These are phyloP conservation scores for Pyrenochaeta sp. DNA, from an alignment of 2,329 filamentous ascomycete genomes.

Conservation along the genomic window DNA sequence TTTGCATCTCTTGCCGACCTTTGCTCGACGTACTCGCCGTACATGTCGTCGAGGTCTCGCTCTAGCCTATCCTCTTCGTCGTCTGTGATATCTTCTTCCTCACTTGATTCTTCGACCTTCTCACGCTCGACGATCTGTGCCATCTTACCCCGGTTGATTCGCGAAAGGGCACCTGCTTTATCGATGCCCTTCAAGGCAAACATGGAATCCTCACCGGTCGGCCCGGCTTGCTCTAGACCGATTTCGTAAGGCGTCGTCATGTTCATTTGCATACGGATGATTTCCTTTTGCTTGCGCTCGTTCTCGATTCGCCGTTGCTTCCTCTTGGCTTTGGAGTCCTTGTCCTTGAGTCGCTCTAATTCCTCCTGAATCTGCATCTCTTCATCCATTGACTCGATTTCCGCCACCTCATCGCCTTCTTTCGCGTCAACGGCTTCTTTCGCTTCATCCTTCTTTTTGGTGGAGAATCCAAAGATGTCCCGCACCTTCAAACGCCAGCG, in stretches of 20 bases:
- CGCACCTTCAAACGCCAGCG: slow-evolving; percentile 89
- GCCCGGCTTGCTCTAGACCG: slow-evolving; percentile 84
- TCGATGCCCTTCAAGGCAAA: slow-evolving; percentile 86
- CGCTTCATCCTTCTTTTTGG: slow-evolving; percentile 69
- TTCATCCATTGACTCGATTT: slow-evolving; percentile 91
- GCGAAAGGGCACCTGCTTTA: slow-evolving; percentile 72
- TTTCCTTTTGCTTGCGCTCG: slow-evolving; percentile 91
- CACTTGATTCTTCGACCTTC: slow-evolving; percentile 55
- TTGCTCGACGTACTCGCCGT: slow-evolving; percentile 82
- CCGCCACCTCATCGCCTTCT: slow-evolving; percentile 73
- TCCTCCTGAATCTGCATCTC: slow-evolving; percentile 91
- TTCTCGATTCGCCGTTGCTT: slow-evolving; percentile 87
- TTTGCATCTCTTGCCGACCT: slow-evolving; percentile 85
- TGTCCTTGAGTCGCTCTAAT: slow-evolving; percentile 80
- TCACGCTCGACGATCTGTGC: slow-evolving; percentile 65
- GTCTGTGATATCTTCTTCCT: slow-evolving; percentile 66
- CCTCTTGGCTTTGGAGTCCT: slow-evolving; percentile 77
- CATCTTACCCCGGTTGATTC: slow-evolving; percentile 82
- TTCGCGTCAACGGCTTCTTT: slow-evolving; percentile 50
- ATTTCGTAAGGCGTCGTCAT: slow-evolving; percentile 98
- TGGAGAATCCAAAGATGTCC: slow-evolving; percentile 86
- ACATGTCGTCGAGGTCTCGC: slow-evolving; percentile 84
- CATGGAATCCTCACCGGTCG: slow-evolving; percentile 80
- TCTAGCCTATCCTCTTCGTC: slow-evolving; percentile 85
- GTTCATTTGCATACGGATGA: slow-evolving; percentile 95